Conservation (phyloP, 2,329 filamentous ascomycete genomes). For the Neopestalotiopsis sp. region DNA sequence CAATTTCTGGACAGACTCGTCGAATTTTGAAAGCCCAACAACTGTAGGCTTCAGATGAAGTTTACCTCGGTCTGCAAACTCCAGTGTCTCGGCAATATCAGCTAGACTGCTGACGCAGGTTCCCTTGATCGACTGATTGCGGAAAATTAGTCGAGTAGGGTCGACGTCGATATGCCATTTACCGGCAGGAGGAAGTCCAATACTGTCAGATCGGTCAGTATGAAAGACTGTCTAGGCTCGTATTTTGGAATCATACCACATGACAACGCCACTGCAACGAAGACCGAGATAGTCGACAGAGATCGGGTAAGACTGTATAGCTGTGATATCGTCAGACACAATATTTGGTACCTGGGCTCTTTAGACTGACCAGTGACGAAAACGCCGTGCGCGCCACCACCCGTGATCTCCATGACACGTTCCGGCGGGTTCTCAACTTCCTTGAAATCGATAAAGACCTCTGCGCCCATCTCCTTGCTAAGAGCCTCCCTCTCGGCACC, state of each 20-base stretch:
- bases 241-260: conserved; percentile 20
- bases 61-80: conserved; percentile 23
- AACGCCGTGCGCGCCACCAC: conserved; percentile 22
- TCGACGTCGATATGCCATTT: conserved; percentile 21
- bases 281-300: conserved; percentile 21
- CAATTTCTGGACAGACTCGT: conserved; percentile 20
- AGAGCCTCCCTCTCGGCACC: conserved; percentile 52
- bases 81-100: conserved; percentile 21
- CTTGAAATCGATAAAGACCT: conserved; percentile 61
- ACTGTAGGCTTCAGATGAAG: conserved; percentile 18
- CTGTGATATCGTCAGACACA: conserved; percentile 2
- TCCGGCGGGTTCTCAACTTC: conserved; percentile 32
- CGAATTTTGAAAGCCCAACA: conserved; percentile 18
- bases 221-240: not conserved
- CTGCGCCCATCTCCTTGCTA: conserved; percentile 54
- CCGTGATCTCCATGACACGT: conserved; percentile 21
- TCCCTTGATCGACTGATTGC: conserved; percentile 21
- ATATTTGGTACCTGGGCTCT: not conserved
- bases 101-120: conserved; percentile 20
- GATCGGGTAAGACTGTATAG: conserved; percentile 22
- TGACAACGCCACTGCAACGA: conserved; percentile 17
- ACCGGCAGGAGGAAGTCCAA: conserved; percentile 22
- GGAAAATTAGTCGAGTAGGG: conserved; percentile 17
- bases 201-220: conserved; percentile 15
- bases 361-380: conserved; percentile 21